A percentile compares a stretch with the other conserved stretches of the same genome.
These are phyloP conservation scores for Actinomortierella ambigua DNA, from an alignment of 371 early-diverging fungal genomes.

Conservation along the genomic window DNA sequence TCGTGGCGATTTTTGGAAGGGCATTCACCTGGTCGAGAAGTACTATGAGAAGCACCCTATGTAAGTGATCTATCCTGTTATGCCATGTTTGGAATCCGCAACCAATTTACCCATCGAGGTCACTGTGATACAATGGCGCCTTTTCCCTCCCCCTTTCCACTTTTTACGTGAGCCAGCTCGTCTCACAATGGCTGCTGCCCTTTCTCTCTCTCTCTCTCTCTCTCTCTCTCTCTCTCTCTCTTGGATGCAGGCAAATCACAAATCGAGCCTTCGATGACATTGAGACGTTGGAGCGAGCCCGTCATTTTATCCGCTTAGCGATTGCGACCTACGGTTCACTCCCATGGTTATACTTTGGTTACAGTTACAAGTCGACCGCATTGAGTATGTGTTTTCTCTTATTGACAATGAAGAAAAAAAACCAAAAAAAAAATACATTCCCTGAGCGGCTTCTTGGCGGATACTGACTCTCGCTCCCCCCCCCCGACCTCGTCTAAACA, in stretches of 20 bases:
- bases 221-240: not conserved
- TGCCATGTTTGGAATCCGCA: too few species aligned
- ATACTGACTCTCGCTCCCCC: not conserved
- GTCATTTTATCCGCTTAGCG: constrained; percentile 62
- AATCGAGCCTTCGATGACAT: constrained; percentile 39
- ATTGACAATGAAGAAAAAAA: not conserved
- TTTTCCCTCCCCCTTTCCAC: not conserved
- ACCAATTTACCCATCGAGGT: too few species aligned
- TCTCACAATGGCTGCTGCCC: not conserved
- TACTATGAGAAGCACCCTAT: constrained; percentile 33
- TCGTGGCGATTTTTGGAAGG: constrained; percentile 32
- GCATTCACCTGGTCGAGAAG: constrained; percentile 36
- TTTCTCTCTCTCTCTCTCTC: not conserved
- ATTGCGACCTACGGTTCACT: constrained; percentile 60
- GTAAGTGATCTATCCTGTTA: constrained; percentile 11
- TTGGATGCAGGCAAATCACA: constrained; percentile 21
- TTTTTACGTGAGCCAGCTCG: not conserved
- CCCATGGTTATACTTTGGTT: constrained; percentile 46
- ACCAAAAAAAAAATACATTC: not conserved
- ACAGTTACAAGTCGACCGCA: constrained; percentile 42
- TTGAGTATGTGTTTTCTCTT: constrained; percentile 18
- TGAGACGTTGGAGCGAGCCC: constrained; percentile 52
- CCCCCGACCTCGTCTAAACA: constrained; percentile 51
- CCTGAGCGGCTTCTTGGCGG: not conserved
- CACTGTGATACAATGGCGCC: too few species aligned